These are phyloP conservation scores for Metschnikowia bowlesiae DNA, from an alignment of 805 yeast species.

Conservation along the genomic window DNA sequence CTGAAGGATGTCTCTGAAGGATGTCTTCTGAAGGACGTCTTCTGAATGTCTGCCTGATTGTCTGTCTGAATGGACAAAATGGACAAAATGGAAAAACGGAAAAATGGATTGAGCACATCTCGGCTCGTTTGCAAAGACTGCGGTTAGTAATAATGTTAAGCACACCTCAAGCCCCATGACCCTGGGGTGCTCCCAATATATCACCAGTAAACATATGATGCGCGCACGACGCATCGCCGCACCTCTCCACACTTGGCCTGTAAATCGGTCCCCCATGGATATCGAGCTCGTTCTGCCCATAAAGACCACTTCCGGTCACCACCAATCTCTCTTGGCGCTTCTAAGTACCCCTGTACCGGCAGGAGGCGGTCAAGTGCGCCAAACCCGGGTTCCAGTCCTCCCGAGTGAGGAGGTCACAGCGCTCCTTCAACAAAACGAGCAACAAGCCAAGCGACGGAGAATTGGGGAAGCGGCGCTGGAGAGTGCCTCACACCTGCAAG, in stretches of 20 bases:
- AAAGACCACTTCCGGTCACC: conserved; percentile 6
- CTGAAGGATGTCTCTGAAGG: no score
- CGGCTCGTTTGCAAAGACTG: no score
- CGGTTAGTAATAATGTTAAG: no score
- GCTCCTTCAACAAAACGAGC: conserved; percentile 8
- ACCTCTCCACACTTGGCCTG: neutral
- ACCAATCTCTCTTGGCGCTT: conserved; percentile 7
- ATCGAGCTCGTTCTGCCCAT: conserved; percentile 11
- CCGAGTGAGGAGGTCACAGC: conserved; percentile 7
- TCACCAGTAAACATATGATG: no score
- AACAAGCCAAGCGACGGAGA: conserved; percentile 1
- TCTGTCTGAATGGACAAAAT: no score
- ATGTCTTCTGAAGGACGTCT: no score
- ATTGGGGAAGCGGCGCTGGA: neutral
- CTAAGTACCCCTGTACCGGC: neutral
- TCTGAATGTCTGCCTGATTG: no score
- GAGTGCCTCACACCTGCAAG: neutral
- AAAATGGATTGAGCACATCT: no score
- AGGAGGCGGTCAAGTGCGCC: neutral
- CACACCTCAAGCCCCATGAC: no score
- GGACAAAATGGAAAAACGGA: no score
- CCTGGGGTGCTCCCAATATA: neutral
- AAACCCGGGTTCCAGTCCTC: conserved; percentile 10
- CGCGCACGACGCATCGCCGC: neutral
- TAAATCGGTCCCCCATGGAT: neutral